Base-by-base conservation (phyloP, 2,329 filamentous ascomycete genomes). In the Neonectria coccinea region DNA sequence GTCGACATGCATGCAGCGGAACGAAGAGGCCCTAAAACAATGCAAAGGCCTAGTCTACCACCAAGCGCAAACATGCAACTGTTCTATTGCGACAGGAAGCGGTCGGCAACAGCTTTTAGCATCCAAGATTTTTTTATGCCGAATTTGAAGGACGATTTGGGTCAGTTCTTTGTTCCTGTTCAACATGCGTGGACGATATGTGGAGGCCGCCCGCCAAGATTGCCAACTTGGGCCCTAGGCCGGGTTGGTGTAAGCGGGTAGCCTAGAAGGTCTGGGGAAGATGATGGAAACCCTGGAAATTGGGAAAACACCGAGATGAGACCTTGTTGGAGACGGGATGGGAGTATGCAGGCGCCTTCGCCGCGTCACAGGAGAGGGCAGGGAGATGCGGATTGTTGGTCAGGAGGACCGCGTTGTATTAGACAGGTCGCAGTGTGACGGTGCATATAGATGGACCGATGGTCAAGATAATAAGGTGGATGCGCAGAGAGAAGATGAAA, bases 261-360 rank as follows among this genome's bases (percentile, higher is more conserved):
- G 52, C 47, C 62, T 56, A 65, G 57, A 65, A 56, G 55, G 39
- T 62, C 58, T 62, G 63, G 65, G 59, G 44, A 56, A 59, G 48
- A 25, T 22, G 44, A 53, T 60, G 50, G 56, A 65, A 70, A 39
- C n/a, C 25, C 9, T 51, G 48, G 44, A 9, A 33, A 33, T 8
- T 33, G 11, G 18, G 22, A 51, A 41, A 54, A 20, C 27, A 51
- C 33, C 44, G 22, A 27, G 44, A 62, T 60, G 56, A 69, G 63
- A 70, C 59, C 47, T 71, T 60, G 61, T 60, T 69, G 56, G 57
- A 60, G 61, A 60, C 67, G 56, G 55, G 56, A 33, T 56, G 56
- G 50, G 65, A 25, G 39, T 51, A 48, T 36, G 31, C 31, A 33
- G 29, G 29, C 9, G 29, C 29, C 8, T 29, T 29, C 9, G 29